Evolutionary conservation across 140 eudicot genomes (phyloP).

Genomic region (Ambrosia hybrid): DNA sequence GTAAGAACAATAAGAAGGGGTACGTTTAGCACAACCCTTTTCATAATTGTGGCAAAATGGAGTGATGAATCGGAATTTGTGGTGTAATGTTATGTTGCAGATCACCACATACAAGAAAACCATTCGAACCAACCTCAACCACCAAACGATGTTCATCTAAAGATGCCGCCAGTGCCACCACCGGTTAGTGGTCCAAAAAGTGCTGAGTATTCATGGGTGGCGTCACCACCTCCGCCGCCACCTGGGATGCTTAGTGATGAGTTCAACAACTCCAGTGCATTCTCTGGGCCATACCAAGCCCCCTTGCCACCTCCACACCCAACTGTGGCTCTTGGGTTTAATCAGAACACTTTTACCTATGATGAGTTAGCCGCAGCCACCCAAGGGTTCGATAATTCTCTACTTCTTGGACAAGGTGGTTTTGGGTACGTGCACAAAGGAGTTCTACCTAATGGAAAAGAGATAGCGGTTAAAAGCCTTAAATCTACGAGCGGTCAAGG

Average conservation of each 20-base stretch:
- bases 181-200: conserved; percentile 45
- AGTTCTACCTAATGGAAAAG: conserved; percentile 58
- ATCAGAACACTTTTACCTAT: conserved; percentile 54
- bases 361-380: conserved; percentile 67
- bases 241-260: conserved; percentile 51
- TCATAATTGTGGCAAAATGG: not conserved
- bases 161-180: conserved; percentile 45
- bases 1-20: too few species aligned
- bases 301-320: conserved; percentile 75
- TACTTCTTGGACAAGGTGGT: conserved; percentile 66
- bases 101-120: conserved; percentile 21
- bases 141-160: conserved; percentile 35
- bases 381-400: conserved; percentile 35
- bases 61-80: not conserved
- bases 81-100: conserved; percentile 28
- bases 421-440: conserved; percentile 70
- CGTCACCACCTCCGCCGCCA: conserved; percentile 65
- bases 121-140: conserved; percentile 26
- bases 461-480: conserved; percentile 67
- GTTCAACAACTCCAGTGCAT: conserved; percentile 41
- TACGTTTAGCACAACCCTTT: too few species aligned
- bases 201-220: conserved; percentile 54
- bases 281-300: conserved; percentile 53
- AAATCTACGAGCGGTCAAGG: conserved; percentile 71
- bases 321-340: conserved; percentile 53